Percentiles rank a stretch among this genome's conserved stretches.
phyloP scores from a whole-genome alignment of 2,329 filamentous ascomycete species.

The Venturia nashicola region DNA sequence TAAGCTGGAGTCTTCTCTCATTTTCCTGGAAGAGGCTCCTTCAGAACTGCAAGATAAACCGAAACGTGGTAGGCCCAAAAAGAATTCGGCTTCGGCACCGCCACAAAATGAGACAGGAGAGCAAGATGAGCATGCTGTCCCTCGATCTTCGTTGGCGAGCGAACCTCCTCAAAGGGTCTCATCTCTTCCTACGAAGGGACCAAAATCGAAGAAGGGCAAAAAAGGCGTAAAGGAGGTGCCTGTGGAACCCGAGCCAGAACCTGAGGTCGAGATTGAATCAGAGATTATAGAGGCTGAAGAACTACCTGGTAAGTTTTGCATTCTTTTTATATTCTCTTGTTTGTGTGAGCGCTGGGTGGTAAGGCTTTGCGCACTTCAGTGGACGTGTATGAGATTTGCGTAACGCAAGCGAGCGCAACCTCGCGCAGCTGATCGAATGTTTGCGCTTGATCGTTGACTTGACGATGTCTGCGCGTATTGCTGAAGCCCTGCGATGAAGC shows the following conservation, averaged over 20 bases:
- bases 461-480: too few relatives aligned
- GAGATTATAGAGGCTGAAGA: neutral
- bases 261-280: neutral
- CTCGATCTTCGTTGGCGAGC: neutral
- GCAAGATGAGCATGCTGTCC: neutral
- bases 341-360: too few relatives aligned
- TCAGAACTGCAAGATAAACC: conserved; percentile 36
- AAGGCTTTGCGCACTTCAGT: too few relatives aligned
- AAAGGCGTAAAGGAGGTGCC: conserved; percentile 10
- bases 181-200: neutral
- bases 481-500: too few relatives aligned
- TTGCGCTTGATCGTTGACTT: too few relatives aligned
- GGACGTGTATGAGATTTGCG: too few relatives aligned
- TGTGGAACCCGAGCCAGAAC: conserved; percentile 10
- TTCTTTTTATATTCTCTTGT: too few relatives aligned
- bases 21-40: conserved; percentile 25
- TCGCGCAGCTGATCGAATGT: too few relatives aligned
- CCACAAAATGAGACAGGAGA: neutral
- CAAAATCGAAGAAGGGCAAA: conserved; percentile 12
- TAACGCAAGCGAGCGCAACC: too few relatives aligned
- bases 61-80: conserved; percentile 7
- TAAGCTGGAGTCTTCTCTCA: conserved; percentile 16
- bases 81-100: neutral
- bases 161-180: neutral
- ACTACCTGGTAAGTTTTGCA: too few relatives aligned